Evolutionary conservation across 2,329 filamentous ascomycete species (phyloP).

Genomic region (Thermomyces lanuginosus): DNA sequence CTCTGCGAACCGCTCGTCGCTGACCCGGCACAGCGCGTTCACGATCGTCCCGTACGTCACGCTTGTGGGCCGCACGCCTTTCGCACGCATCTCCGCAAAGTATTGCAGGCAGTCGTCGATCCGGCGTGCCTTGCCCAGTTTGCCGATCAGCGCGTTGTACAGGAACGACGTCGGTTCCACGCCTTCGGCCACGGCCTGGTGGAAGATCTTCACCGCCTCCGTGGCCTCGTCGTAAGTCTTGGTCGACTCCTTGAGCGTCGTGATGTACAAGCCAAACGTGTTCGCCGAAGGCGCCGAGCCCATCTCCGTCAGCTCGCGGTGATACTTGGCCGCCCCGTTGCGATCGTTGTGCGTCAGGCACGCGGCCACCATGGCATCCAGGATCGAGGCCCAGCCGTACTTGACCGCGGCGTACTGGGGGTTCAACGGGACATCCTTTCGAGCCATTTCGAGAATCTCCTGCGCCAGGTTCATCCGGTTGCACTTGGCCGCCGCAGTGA

Average conservation of each 20-base stretch:
- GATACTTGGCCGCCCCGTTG: constrained; percentile 64
- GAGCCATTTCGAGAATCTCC: constrained; percentile 78
- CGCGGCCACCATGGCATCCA: constrained; percentile 91
- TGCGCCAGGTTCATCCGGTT: constrained; percentile 66
- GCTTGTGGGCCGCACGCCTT: constrained; percentile 86
- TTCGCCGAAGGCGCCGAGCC: constrained; percentile 87
- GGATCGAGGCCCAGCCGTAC: constrained; percentile 90
- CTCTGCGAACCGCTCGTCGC: constrained; percentile 92
- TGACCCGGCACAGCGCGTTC: constrained; percentile 91
- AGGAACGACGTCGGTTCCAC: constrained; percentile 93
- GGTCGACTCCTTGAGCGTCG: constrained; percentile 90
- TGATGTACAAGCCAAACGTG: constrained; percentile 96
- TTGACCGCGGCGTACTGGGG: constrained; percentile 73
- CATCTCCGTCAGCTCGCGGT: constrained; percentile 81
- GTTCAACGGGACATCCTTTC: constrained; percentile 70
- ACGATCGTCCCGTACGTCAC: constrained; percentile 98
- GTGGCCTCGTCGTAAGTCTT: constrained; percentile 97
- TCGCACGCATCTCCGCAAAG: constrained; percentile 89
- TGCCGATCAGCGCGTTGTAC: constrained; percentile 96
- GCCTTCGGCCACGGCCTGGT: constrained; percentile 79
- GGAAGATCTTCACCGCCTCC: constrained; percentile 94
- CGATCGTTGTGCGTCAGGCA: constrained; percentile 73
- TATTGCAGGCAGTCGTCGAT: constrained; percentile 98
- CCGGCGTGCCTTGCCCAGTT: constrained; percentile 90
- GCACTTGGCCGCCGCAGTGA: constrained; percentile 73